Conservation (phyloP, 495 filamentous ascomycete species). For the Xylaria scruposa region DNA sequence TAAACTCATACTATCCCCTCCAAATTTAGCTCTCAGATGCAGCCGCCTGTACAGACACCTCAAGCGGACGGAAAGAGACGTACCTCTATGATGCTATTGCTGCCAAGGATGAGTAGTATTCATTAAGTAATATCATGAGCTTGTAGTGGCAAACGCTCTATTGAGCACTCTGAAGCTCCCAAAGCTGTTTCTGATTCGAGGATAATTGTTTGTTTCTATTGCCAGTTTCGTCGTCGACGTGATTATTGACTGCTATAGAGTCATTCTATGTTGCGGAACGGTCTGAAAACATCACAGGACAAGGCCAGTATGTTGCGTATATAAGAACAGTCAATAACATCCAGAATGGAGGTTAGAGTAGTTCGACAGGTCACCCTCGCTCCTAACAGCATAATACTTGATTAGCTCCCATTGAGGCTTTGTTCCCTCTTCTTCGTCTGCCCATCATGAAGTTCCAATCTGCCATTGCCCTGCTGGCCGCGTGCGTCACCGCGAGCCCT, state of each 20-base stretch:
- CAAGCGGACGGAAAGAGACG: not conserved
- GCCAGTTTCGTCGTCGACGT: not conserved
- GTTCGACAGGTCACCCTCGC: not conserved
- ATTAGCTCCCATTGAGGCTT: not conserved
- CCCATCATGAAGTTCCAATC: conserved; percentile 36
- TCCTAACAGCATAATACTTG: not conserved
- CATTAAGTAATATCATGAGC: conserved; percentile 6
- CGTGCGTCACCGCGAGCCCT: conserved; percentile 33
- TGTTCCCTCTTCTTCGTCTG: not conserved
- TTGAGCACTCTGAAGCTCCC: not conserved
- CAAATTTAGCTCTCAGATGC: not conserved
- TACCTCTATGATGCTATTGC: not conserved
- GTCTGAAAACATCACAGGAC: not conserved
- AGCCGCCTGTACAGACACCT: not conserved
- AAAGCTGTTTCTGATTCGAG: conserved; percentile 19
- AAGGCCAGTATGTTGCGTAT: not conserved
- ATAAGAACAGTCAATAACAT: not conserved
- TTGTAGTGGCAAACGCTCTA: not conserved
- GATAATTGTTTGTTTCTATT: conserved; percentile 20
- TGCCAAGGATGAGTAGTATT: conserved; percentile 3
- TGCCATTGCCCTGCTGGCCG: conserved; percentile 29
- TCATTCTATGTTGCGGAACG: not conserved
- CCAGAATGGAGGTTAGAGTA: not conserved
- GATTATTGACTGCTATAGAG: not conserved
- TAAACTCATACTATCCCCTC: not conserved